Base-by-base conservation (phyloP, 1,284 basidiomycete genomes). In the Megacollybia platyphylla region DNA sequence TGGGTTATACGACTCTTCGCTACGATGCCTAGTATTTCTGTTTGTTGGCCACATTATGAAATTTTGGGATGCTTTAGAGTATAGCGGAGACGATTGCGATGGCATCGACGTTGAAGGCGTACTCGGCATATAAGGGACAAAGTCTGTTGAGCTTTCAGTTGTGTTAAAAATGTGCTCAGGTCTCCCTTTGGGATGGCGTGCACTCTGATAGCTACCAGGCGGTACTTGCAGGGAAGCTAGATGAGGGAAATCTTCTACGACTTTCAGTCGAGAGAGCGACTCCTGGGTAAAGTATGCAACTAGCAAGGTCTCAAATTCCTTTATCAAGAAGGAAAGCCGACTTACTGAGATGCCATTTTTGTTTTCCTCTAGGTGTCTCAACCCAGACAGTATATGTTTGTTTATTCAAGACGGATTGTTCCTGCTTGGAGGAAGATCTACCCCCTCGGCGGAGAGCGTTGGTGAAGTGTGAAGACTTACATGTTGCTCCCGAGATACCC, bases 281-380 rank as follows among this genome's bases (percentile, higher is more conserved):
- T 79, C 76, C 49, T 79, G 71, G 1, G 80, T 84, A 50, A 80
- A 85, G 57, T 86, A 86, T 29, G 82, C 82, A 49, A 84, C 82
- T 86, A 17, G 42, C 10, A 10, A 39, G 32, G 27, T 24, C 5
- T 24, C 24, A 24, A 15, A 24, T 20, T 20, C 9, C 1, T 2
- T 9, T 10, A 34, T 15, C 13, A 31, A 11, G 9, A 17, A 40
- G 11, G 40, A 13, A 35, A 32, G 36, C 10, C 37, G 30, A 63
- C 79, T 49, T 52, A 85, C 83, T 86, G n/a, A 87, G 65, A 53
- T 87, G 84, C 83, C 83, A 86, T 57, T 87, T 87, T 47, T 78
- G 71, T 52, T 75, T 73, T 30, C 79, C 80, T 37, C 66, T 64
- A 35, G 68, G 56, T 9, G 76, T 76, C 42, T 81, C 73, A 45